A percentile compares a stretch with the other conserved stretches of the same genome.
phyloP scores from a whole-genome alignment of 257 asterid species.

The Asclepias syriaca region DNA sequence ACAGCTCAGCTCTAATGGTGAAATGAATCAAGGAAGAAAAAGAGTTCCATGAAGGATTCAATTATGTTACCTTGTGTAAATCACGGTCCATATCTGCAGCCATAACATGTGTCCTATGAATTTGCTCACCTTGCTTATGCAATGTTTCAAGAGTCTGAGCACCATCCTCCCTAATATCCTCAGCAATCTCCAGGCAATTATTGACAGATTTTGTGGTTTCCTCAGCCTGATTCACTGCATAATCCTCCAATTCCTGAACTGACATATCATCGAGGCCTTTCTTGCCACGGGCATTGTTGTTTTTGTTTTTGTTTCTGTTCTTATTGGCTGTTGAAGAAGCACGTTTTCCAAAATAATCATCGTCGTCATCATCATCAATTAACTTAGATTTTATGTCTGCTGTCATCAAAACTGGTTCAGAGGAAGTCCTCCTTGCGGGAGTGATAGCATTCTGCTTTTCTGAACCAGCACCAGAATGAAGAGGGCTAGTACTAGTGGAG shows the following conservation, averaged over 20 bases:
- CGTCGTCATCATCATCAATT: conserved; percentile 22
- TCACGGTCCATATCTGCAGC: conserved; percentile 84
- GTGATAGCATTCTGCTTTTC: conserved; percentile 7
- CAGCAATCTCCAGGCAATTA: conserved; percentile 74
- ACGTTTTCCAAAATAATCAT: conserved; percentile 36
- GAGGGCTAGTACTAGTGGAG: conserved; percentile 30
- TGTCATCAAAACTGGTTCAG: conserved; percentile 49
- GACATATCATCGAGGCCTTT: conserved; percentile 65
- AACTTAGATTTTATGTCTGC: conserved; percentile 16
- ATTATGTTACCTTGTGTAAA: conserved; percentile 52
- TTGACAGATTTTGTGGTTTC: conserved; percentile 75
- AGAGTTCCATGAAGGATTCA: background rate
- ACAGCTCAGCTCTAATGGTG: background rate
- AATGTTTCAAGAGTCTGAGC: conserved; percentile 64
- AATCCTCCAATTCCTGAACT: conserved; percentile 68
- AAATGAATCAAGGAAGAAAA: background rate
- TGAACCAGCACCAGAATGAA: conserved; percentile 33
- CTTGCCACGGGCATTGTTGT: conserved; percentile 15
- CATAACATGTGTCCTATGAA: conserved; percentile 83
- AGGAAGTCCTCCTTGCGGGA: conserved; percentile 58
- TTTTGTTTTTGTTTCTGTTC: conserved; percentile 24
- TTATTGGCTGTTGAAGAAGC: conserved; percentile 19
- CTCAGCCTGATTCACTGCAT: conserved; percentile 63
- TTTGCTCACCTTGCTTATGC: conserved; percentile 91
- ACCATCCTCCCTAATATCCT: conserved; percentile 69